Evolutionary conservation across 305 asterid genomes (phyloP).

Genomic region (Solanum chacoense): DNA sequence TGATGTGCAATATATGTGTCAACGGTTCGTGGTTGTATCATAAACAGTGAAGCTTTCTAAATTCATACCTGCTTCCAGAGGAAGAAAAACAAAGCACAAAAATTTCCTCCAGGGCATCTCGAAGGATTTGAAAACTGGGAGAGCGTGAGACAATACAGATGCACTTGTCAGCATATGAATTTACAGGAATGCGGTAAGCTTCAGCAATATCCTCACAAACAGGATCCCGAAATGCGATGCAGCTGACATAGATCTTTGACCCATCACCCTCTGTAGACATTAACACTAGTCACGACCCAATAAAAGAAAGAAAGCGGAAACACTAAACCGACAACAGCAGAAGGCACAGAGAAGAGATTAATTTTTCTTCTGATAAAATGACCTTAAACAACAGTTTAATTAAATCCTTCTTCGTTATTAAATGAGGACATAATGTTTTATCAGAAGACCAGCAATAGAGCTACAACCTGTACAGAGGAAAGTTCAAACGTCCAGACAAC

Average conservation of each 20-base stretch:
- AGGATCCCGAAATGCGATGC: constrained; percentile 93
- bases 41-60: not conserved
- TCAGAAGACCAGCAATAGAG: not conserved
- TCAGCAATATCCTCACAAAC: constrained; percentile 88
- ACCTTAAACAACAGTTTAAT: not conserved
- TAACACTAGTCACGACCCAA: not conserved
- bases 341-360: not conserved
- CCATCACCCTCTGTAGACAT: constrained; percentile 70
- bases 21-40: not conserved
- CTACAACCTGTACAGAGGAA: not conserved
- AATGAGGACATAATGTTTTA: not conserved
- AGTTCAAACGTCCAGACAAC: not conserved
- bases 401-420: not conserved
- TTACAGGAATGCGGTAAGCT: constrained; percentile 58
- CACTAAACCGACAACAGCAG: not conserved
- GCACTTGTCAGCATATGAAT: constrained; percentile 84
- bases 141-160: constrained; percentile 82
- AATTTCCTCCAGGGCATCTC: constrained; percentile 82
- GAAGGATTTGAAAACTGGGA: constrained; percentile 62
- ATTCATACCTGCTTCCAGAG: constrained; percentile 71
- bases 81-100: constrained; percentile 72
- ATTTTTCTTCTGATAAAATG: not conserved
- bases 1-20: not conserved
- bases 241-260: constrained; percentile 86
- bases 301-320: not conserved